Evolutionary conservation across 768 basidiomycete genomes (phyloP).

Genomic region (Mycena venus): DNA sequence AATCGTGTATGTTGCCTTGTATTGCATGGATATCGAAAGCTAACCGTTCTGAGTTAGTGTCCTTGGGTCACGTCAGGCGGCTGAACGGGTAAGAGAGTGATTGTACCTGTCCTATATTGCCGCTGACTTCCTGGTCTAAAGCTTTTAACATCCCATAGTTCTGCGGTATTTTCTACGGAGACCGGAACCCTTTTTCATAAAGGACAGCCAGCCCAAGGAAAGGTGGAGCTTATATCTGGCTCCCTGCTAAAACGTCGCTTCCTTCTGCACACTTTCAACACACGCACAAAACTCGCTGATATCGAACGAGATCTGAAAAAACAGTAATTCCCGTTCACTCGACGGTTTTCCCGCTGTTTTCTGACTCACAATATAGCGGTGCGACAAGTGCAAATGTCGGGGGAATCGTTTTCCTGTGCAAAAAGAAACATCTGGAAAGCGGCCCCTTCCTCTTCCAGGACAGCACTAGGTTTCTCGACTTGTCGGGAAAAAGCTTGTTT

Average conservation of each 20-base stretch:
- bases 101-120: background rate
- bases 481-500: background rate
- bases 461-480: background rate
- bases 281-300: background rate
- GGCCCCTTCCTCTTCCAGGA: background rate
- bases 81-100: slow-evolving; percentile 1
- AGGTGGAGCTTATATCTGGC: slow-evolving; percentile 7
- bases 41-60: slow-evolving; percentile 1
- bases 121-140: background rate
- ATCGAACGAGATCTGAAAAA: background rate
- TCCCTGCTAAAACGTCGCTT: slow-evolving; percentile 5
- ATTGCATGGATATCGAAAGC: background rate
- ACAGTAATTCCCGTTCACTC: background rate
- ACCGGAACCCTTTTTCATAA: background rate
- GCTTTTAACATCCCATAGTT: background rate
- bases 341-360: background rate
- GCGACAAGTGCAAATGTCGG: background rate
- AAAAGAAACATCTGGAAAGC: background rate
- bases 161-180: background rate
- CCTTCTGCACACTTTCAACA: background rate
- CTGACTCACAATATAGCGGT: background rate
- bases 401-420: slow-evolving; percentile 8
- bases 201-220: background rate
- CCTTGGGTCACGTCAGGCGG: slow-evolving; percentile 6
- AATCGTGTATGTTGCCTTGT: slow-evolving; percentile 2